A percentile compares a stretch with the other conserved stretches of the same genome.
These are phyloP conservation scores for Maudiozyma serrabonitensis DNA, from an alignment of 805 yeast species.

Conservation along the genomic window DNA sequence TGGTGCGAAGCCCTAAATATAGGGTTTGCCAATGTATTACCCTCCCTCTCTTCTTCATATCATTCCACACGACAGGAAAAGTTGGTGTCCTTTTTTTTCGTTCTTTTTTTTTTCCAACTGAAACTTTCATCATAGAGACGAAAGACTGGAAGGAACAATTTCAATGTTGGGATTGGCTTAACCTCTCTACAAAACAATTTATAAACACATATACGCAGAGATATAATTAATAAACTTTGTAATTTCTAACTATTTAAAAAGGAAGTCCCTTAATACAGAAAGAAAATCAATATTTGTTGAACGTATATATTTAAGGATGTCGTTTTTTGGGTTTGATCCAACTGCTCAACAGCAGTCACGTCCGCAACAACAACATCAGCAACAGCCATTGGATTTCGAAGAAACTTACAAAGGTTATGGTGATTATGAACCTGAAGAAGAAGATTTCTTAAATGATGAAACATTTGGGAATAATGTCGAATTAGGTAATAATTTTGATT, in stretches of 20 bases:
- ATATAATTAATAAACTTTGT: too few relatives aligned
- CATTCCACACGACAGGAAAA: not conserved
- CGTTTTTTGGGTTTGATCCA: conserved; percentile 30
- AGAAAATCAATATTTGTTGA: too few relatives aligned
- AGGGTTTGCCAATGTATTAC: not conserved
- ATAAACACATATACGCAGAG: too few relatives aligned
- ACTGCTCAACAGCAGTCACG: conserved; percentile 1
- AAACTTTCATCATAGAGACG: too few relatives aligned
- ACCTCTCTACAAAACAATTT: too few relatives aligned
- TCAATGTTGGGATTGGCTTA: too few relatives aligned
- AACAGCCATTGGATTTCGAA: conserved; percentile 51
- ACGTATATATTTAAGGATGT: conserved; percentile 12
- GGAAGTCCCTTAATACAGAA: too few relatives aligned
- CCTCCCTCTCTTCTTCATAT: not conserved
- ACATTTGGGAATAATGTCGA: conserved; percentile 27
- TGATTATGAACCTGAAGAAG: conserved; percentile 60
- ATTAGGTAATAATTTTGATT: conserved; percentile 30
- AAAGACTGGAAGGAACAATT: too few relatives aligned
- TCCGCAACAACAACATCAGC: not conserved
- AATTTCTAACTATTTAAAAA: too few relatives aligned
- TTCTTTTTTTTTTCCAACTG: too few relatives aligned
- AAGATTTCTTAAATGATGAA: conserved; percentile 39
- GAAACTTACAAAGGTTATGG: conserved; percentile 78
- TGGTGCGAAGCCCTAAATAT: too few relatives aligned
- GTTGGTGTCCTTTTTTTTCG: not conserved